Base-by-base conservation (phyloP, 331 rosid genomes). In the Erythrophleum ivorense region DNA sequence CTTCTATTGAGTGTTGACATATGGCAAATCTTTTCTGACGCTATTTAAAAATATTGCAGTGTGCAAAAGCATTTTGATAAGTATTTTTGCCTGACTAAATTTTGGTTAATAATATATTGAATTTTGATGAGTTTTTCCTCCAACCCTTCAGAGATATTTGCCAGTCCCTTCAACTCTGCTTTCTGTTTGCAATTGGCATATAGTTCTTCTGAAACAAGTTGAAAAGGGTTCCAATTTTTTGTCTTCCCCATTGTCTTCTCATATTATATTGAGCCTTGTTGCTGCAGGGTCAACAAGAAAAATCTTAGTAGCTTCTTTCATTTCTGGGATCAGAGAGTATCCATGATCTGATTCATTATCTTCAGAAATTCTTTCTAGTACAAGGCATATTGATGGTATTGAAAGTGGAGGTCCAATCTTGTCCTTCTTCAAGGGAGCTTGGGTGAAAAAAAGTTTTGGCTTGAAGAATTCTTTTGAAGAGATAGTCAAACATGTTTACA, bases 381-480 rank as follows among this genome's bases (percentile, higher is more conserved):
- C 36, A 55, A 8, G 62, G 6, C 14, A 38, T 43, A 52, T 24
- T 29, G 69, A 45, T 2, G 65, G 34, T 1, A 38, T 12, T 65
- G 19, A 24, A 14, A 9, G 12, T 14, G 53, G 59, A 2, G 53
- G 75, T 31, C 81, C 72, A 12, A 33, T 31, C 9, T 3, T 83
- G 53, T 63, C 75, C 5, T 83, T 78, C 21, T 38, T 53, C 21
- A 50, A 78, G 54, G 80, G 86, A 5, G 75, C 75, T 63, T 83
- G 86, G 82, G 34, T 83, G 19, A 80, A 71, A 5, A 36, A 14
- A 38, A 50, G 24, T 49, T 78, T 78, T 64, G 76, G 43, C 52
- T 36, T 83, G 62, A 78, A 83, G 63, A 29, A 79, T 6, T 77
- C 74, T 19, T 82, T 69, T 71, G 68, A 82, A 71, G 66, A 24